Evolutionary conservation across 495 filamentous ascomycete species (phyloP), one percentile per base, ranked within the genome.

Genomic region (Xylaria castorea): DNA sequence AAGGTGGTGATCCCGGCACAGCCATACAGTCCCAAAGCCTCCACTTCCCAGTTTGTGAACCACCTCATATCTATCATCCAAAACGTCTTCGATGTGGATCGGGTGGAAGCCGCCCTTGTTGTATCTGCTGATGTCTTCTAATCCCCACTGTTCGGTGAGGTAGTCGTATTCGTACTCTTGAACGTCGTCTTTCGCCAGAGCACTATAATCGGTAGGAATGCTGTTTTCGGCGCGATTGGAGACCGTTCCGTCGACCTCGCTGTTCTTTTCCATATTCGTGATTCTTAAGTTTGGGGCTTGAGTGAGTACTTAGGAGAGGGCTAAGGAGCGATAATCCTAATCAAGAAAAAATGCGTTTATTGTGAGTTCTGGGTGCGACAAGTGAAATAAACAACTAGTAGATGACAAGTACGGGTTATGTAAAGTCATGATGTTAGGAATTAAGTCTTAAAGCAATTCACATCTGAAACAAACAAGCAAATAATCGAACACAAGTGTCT

Each of bases 31-130:
- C 12, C 82, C 85, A 72, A 81, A 87, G 30, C 81, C 81, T 11
- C 85, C 84, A 60, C 77, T 84, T 0, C 84, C 86, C 18, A 88
- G 76, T 61, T 88, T 89, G 74, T 87, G 83, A 5, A 81, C 76
- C 67, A 88, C 84, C 11, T 72, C 75, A 74, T 86, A 89, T 50
- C 79, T 75, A 1, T 75, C 58, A 53, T 69, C 79, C 72, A 78
- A 80, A 51, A 74, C 50, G 46, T 87, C 83, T 0, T 80, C 83
- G 16, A 88, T 71, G 67, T 83, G 78, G 14, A 87, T 73, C 2
- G 87, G 87, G 78, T 89, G 82, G 69, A 78, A 82, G 5, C 80
- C 75, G 9, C 78, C 80, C 11, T 53, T 30, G 27, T 20, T 22
- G 66, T 83, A 82, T 42, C 34, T 53, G 65, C 16, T 55, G 6